These are phyloP conservation scores for Rhizodiscina lignyota DNA, from an alignment of 495 filamentous ascomycete species.

Conservation along the genomic window DNA sequence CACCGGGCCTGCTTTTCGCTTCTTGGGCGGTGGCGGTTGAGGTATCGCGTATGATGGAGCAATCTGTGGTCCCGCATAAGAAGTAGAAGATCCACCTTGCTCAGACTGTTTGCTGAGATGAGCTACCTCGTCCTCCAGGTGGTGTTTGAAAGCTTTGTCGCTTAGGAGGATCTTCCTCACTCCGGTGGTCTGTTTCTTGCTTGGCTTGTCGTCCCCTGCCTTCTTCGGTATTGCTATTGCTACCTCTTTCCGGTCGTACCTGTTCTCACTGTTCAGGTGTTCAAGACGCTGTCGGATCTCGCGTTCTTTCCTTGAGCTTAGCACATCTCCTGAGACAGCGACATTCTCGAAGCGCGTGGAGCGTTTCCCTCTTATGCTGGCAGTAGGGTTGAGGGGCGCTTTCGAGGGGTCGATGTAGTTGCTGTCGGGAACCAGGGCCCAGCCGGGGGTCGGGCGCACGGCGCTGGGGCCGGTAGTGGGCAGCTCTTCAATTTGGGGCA, in stretches of 20 bases:
- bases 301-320: slow-evolving; percentile 58
- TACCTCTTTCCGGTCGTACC: slow-evolving; percentile 53
- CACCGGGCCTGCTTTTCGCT: not conserved
- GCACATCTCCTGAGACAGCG: slow-evolving; percentile 29
- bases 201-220: not conserved
- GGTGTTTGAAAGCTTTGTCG: slow-evolving; percentile 82
- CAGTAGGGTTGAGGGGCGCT: slow-evolving; percentile 35
- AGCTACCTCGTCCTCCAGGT: slow-evolving; percentile 79
- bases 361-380: slow-evolving; percentile 52
- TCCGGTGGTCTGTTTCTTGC: slow-evolving; percentile 61
- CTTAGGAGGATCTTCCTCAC: slow-evolving; percentile 83
- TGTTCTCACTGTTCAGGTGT: slow-evolving; percentile 65
- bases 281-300: slow-evolving; percentile 62
- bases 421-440: slow-evolving; percentile 75
- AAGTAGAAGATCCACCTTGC: slow-evolving; percentile 1
- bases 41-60: not conserved
- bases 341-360: slow-evolving; percentile 33
- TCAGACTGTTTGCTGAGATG: slow-evolving; percentile 25
- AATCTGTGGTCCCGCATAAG: slow-evolving; percentile 11
- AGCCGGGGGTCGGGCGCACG: slow-evolving; percentile 57
- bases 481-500: slow-evolving; percentile 60
- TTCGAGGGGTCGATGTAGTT: slow-evolving; percentile 38
- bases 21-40: not conserved
- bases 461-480: slow-evolving; percentile 46
- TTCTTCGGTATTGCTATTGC: slow-evolving; percentile 41